Percentiles rank a stretch among this genome's conserved stretches.
Conservation (phyloP, 345 rosid species). For the Aurinia saxatilis region DNA sequence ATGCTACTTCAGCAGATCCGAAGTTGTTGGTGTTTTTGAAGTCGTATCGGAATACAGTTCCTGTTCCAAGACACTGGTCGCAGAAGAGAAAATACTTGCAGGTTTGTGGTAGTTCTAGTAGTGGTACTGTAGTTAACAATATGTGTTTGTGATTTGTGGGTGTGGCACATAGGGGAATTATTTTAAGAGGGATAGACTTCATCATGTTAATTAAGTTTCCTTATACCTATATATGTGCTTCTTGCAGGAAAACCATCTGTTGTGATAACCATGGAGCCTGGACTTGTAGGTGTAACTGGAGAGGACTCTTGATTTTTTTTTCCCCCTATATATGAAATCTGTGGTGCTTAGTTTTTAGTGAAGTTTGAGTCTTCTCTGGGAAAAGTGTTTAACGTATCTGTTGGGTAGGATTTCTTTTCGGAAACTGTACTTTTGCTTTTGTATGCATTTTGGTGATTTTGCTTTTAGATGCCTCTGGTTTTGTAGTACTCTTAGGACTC, state of each 20-base stretch:
- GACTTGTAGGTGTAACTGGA: constrained; percentile 92
- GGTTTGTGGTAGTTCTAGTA: constrained; percentile 49
- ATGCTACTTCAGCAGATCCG: constrained; percentile 97
- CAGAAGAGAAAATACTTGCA: constrained; percentile 98
- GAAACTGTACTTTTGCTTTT: neutral
- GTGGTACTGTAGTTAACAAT: constrained; percentile 16
- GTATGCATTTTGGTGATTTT: constrained; percentile 38
- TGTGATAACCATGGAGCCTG: constrained; percentile 88
- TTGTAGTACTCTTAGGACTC: constrained; percentile 6
- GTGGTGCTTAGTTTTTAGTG: constrained; percentile 18
- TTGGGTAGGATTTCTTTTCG: constrained; percentile 10
- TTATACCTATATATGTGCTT: constrained; percentile 96
- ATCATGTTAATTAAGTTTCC: constrained; percentile 78
- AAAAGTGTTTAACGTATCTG: neutral
- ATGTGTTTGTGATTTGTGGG: constrained; percentile 45
- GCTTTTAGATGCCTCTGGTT: constrained; percentile 25
- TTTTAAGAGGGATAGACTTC: constrained; percentile 50
- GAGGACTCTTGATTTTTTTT: constrained; percentile 42
- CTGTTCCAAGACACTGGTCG: constrained; percentile 99
- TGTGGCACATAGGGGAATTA: constrained; percentile 33
- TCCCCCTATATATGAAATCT: constrained; percentile 26
- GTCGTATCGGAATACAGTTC: constrained; percentile 91
- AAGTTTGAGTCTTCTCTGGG: neutral
- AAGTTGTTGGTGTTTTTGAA: constrained; percentile 90
- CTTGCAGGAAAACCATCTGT: constrained; percentile 98